Conservation (phyloP, 2,329 filamentous ascomycete genomes). For the Aspergillus sp. region DNA sequence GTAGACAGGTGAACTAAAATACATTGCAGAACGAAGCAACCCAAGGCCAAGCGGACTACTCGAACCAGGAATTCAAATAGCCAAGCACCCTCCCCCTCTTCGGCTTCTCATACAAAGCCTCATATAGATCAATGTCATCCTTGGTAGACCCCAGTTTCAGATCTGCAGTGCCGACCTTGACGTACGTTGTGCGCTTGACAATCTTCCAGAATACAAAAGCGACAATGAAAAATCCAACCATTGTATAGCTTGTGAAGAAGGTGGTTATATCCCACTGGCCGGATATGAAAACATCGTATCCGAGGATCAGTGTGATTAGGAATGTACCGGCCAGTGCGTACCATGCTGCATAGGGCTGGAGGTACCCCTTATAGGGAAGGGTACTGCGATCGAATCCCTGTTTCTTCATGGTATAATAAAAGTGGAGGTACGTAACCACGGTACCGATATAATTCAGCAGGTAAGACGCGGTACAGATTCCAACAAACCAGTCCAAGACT, state of each 20-base stretch:
- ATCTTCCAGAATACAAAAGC: constrained; percentile 69
- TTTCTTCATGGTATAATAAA: constrained; percentile 63
- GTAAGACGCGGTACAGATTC: not conserved
- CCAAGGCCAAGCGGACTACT: not conserved
- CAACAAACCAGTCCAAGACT: not conserved
- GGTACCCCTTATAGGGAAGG: constrained; percentile 66
- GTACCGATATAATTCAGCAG: not conserved
- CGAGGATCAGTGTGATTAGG: constrained; percentile 68
- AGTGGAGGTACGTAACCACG: constrained; percentile 64
- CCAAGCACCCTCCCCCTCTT: not conserved
- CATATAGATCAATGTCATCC: constrained; percentile 29
- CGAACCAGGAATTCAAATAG: constrained; percentile 9
- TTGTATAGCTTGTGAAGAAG: constrained; percentile 70
- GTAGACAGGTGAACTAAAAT: not conserved
- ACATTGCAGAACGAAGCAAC: not conserved
- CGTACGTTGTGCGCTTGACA: constrained; percentile 58
- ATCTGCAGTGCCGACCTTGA: constrained; percentile 58
- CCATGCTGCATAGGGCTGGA: constrained; percentile 70
- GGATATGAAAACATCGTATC: constrained; percentile 70
- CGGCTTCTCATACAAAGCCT: constrained; percentile 6
- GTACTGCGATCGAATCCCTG: constrained; percentile 66
- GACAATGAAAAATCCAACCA: constrained; percentile 63
- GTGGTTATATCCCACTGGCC: constrained; percentile 61
- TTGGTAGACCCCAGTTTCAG: constrained; percentile 35
- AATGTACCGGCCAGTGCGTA: constrained; percentile 62